Percentiles rank a stretch among this genome's conserved stretches.
Conservation (phyloP, 148 eudicot species). For the Vaccinium darrowii region DNA sequence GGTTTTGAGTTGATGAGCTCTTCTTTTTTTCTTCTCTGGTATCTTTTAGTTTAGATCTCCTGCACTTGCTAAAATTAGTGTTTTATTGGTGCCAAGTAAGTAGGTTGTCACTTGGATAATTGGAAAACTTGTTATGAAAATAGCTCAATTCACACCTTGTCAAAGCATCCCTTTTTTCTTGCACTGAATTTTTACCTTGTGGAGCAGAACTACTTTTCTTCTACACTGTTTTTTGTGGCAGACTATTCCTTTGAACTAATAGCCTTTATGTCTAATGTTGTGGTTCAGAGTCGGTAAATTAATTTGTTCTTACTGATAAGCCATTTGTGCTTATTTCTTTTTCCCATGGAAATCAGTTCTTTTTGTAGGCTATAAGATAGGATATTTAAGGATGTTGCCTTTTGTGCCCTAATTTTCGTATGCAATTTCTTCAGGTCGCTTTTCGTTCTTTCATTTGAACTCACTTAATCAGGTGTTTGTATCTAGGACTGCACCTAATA, state of each 20-base stretch:
- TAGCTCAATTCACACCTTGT: background rate
- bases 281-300: background rate
- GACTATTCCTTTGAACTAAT: background rate
- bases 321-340: background rate
- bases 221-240: conserved; percentile 4
- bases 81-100: background rate
- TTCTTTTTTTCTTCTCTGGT: background rate
- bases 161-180: background rate
- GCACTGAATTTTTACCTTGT: background rate
- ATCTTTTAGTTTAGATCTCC: background rate
- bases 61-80: background rate
- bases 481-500: background rate
- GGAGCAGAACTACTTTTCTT: conserved; percentile 2
- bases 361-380: background rate
- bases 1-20: background rate
- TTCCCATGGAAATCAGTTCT: background rate
- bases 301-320: background rate
- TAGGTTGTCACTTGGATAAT: background rate
- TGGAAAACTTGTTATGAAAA: background rate
- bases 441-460: background rate
- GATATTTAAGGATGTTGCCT: background rate
- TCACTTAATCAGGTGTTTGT: background rate
- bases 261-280: background rate
- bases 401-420: background rate
- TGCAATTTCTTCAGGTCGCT: background rate